phyloP scores from a whole-genome alignment of 129 eudicot species.

The Flaveria brownii region DNA sequence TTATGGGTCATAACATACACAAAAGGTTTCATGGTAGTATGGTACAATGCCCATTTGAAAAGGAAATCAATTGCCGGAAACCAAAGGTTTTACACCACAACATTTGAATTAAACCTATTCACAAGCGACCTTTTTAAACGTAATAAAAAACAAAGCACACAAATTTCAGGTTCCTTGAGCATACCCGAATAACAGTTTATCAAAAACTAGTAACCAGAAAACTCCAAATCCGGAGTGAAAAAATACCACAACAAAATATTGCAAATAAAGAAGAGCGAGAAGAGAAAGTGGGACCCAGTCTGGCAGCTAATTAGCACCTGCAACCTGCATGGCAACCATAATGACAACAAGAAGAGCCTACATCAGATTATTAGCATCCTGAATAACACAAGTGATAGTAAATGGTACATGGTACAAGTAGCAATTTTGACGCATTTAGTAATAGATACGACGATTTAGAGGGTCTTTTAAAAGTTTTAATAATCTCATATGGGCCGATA shows the following conservation, averaged over 20 bases:
- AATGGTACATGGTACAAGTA: neutral
- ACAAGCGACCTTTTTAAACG: slow-evolving; percentile 30
- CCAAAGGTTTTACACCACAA: slow-evolving; percentile 21
- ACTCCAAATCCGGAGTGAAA: slow-evolving; percentile 29
- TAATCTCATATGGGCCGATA: neutral
- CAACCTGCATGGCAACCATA: slow-evolving; percentile 25
- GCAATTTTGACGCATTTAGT: neutral
- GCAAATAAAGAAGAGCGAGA: slow-evolving; percentile 18
- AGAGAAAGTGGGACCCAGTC: slow-evolving; percentile 14
- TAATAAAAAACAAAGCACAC: slow-evolving; percentile 4
- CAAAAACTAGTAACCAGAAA: slow-evolving; percentile 32
- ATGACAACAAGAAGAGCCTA: neutral
- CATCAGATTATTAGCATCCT: neutral
- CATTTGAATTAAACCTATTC: slow-evolving; percentile 25
- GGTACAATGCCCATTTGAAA: neutral
- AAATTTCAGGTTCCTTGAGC: slow-evolving; percentile 23
- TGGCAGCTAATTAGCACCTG: slow-evolving; percentile 20
- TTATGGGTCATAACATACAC: neutral
- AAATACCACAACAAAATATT: slow-evolving; percentile 24
- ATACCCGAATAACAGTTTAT: slow-evolving; percentile 19
- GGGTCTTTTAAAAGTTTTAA: neutral
- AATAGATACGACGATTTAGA: neutral
- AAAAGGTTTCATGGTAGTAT: neutral
- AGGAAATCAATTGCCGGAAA: slow-evolving; percentile 17
- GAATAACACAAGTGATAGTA: neutral